Evolutionary conservation across 495 filamentous ascomycete species (phyloP).

Genomic region (Collariella sp.): DNA sequence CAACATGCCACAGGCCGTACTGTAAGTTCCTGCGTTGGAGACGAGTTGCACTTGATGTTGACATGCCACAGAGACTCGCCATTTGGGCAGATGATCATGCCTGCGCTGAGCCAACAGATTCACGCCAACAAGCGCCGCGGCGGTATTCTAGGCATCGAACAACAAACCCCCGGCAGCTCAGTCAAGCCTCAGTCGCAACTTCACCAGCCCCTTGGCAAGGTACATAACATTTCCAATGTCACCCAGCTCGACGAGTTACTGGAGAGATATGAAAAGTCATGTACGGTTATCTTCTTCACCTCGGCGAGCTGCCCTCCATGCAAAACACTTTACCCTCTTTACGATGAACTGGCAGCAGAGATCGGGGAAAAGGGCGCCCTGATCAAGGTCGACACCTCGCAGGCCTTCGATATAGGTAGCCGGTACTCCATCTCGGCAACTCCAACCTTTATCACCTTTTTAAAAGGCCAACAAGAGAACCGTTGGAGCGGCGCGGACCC

Average conservation of each 20-base stretch:
- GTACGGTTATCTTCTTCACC: slow-evolving; percentile 88
- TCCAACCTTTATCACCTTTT: slow-evolving; percentile 85
- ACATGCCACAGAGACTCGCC: slow-evolving; percentile 52
- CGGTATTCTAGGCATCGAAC: slow-evolving; percentile 44
- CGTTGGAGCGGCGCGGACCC: slow-evolving; percentile 74
- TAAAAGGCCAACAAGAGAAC: slow-evolving; percentile 66
- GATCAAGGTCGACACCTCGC: slow-evolving; percentile 75
- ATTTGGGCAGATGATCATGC: slow-evolving; percentile 82
- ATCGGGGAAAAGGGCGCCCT: slow-evolving; percentile 59
- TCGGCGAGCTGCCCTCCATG: slow-evolving; percentile 81
- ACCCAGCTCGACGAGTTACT: slow-evolving; percentile 54
- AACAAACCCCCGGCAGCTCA: slow-evolving; percentile 24
- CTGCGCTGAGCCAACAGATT: slow-evolving; percentile 69
- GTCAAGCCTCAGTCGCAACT: slow-evolving; percentile 29
- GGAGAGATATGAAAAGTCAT: slow-evolving; percentile 49
- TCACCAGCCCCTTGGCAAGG: slow-evolving; percentile 24
- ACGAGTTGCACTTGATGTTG: not conserved
- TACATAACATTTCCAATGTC: slow-evolving; percentile 35
- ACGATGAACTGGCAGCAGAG: slow-evolving; percentile 70
- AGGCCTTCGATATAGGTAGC: slow-evolving; percentile 54
- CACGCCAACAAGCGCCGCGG: slow-evolving; percentile 50
- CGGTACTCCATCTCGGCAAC: slow-evolving; percentile 66
- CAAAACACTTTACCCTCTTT: slow-evolving; percentile 73
- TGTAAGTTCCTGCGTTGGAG: slow-evolving; percentile 28
- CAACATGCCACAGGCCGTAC: slow-evolving; percentile 76